phyloP scores from a whole-genome alignment of 1,284 basidiomycete genomes.

The Rhodotorula glutinis region DNA sequence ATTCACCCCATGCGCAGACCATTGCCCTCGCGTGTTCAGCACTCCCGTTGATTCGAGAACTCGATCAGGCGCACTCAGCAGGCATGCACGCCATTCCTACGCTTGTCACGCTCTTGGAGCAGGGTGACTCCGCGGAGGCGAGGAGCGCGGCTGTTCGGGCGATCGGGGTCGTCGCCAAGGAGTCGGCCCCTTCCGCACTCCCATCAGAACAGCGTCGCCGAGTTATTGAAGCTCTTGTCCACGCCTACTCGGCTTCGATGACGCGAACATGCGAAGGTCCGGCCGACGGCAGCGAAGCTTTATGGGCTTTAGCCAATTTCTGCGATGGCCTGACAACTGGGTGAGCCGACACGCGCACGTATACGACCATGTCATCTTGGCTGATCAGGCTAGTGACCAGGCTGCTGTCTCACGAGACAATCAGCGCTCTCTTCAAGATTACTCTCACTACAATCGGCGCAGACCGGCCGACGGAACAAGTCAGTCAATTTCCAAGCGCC shows the following conservation, averaged over 20 bases:
- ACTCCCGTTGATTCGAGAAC: background rate
- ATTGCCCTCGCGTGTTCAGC: slow-evolving; percentile 5
- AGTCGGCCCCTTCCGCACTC: background rate
- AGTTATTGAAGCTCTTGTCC: background rate
- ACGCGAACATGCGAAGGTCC: too few relatives aligned
- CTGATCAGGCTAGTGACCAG: too few relatives aligned
- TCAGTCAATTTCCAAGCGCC: too few relatives aligned
- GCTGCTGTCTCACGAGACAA: too few relatives aligned
- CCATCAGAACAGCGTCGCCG: background rate
- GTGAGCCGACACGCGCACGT: background rate
- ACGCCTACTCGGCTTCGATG: background rate
- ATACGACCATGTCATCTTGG: too few relatives aligned
- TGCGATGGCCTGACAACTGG: slow-evolving; percentile 13
- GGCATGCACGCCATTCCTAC: too few relatives aligned
- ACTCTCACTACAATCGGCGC: too few relatives aligned
- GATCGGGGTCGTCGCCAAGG: slow-evolving; percentile 14
- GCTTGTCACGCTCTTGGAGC: too few relatives aligned
- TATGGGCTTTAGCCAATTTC: slow-evolving; percentile 32
- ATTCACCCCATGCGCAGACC: background rate
- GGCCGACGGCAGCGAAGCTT: background rate
- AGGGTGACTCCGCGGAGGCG: too few relatives aligned
- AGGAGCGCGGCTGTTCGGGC: slow-evolving; percentile 1
- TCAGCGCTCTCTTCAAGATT: too few relatives aligned
- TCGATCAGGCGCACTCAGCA: background rate
- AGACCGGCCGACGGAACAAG: too few relatives aligned